A percentile compares a stretch with the other conserved stretches of the same genome.
Conservation (phyloP, 352 stramenopile species). For the Globisporangium paroecandrum region DNA sequence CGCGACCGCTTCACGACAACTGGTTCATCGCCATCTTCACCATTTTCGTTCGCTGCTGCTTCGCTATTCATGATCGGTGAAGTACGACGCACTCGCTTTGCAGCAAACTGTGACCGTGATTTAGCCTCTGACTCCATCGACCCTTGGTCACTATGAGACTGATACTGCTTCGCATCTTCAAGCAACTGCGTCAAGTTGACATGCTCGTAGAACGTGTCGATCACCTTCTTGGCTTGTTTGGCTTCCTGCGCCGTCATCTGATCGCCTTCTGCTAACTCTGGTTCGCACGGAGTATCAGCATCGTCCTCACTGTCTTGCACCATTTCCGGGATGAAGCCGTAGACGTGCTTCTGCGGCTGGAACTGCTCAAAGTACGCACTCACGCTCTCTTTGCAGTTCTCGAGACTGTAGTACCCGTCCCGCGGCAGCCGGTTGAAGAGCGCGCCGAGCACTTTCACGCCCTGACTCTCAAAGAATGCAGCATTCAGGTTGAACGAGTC, state of each 20-base stretch:
- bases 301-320: conserved; percentile 18
- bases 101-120: neutral
- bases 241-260: conserved; percentile 17
- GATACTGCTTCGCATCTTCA: conserved; percentile 22
- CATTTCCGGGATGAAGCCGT: conserved; percentile 84
- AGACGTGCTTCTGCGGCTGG: conserved; percentile 58
- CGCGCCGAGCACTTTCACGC: conserved; percentile 92
- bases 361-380: conserved; percentile 90
- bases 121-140: neutral
- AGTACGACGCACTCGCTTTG: neutral
- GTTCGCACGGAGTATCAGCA: neutral
- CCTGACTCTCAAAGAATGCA: conserved; percentile 90
- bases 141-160: neutral
- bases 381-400: conserved; percentile 89
- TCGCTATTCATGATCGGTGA: neutral
- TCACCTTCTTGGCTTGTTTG: conserved; percentile 26
- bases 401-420: conserved; percentile 94
- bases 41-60: neutral
- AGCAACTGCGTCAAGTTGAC: conserved; percentile 42
- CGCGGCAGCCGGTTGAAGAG: conserved; percentile 95
- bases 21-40: neutral
- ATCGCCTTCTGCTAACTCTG: conserved; percentile 7
- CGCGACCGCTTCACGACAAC: conserved; percentile 24
- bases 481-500: conserved; percentile 98
- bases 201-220: conserved; percentile 36